Conservation (phyloP, 257 asterid genomes). For the Solanum ossicruentum region DNA sequence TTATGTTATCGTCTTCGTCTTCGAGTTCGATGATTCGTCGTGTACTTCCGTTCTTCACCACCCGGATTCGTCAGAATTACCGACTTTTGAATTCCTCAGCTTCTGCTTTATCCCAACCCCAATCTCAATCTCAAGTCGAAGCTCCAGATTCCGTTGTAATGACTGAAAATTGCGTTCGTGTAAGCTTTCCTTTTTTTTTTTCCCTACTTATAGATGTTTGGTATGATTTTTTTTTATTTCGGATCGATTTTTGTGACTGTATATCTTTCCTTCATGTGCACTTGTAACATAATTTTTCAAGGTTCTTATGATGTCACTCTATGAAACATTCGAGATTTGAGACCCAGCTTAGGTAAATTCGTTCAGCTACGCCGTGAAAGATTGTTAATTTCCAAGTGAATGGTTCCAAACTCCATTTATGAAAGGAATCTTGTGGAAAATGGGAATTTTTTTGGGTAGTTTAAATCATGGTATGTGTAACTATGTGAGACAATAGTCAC, state of each 20-base stretch:
- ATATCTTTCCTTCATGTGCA: not conserved
- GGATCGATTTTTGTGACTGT: not conserved
- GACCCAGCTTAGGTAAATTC: not conserved
- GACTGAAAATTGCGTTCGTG: constrained; percentile 74
- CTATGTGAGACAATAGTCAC: not conserved
- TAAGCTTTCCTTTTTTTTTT: not conserved
- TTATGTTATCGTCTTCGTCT: constrained; percentile 26
- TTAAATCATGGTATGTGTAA: not conserved
- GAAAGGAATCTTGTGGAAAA: not conserved
- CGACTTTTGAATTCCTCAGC: constrained; percentile 29
- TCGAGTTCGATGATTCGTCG: constrained; percentile 42
- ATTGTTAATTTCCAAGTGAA: not conserved
- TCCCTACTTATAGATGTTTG: not conserved
- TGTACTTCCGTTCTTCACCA: constrained; percentile 35
- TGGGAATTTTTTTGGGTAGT: not conserved
- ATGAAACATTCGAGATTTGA: not conserved
- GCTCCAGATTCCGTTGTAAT: constrained; percentile 22
- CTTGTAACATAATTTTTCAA: not conserved
- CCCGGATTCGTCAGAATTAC: constrained; percentile 55
- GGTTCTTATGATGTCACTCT: not conserved
- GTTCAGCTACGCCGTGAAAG: not conserved
- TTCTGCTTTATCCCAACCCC: constrained; percentile 18
- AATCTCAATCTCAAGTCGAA: constrained; percentile 21
- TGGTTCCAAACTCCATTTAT: not conserved
- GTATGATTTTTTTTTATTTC: not conserved